Base-by-base conservation (phyloP, 352 stramenopile genomes). In the Globisporangium paddicum region DNA sequence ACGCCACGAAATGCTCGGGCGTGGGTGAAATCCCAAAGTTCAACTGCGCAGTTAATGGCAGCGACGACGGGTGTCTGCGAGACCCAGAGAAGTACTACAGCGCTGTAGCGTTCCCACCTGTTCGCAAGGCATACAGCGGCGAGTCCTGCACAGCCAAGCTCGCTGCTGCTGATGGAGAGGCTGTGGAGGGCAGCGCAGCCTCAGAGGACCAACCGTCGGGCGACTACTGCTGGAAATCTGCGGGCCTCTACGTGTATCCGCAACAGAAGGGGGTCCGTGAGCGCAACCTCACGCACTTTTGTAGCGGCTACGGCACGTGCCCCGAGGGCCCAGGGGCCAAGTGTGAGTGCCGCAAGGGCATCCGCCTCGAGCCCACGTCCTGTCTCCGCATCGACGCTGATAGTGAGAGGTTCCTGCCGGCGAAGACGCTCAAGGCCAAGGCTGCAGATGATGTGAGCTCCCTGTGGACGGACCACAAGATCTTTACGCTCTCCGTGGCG, bases 151-250 rank as follows among this genome's bases (percentile, higher is more conserved):
- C 66, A 30, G 50, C 71, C 23, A 69, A 76, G 54, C 52, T 44
- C 30, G 42, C 19, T 23, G n/a, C 18, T 2, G 18, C 18, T 2
- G 10, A n/a, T 25, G 50, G 52, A 0, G 49, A 48, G 1, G 54
- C 58, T 30, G 45, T 46, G 30, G 11, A 41, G 6, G 35, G 62
- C 59, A 10, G 58, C 75, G 42, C 56, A 14, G 11, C 66, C 0
- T 64, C 66, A 42, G 69, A 80, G 21, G 64, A 88, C 41, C 53
- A 62, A 14, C 59, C 76, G 3, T 89, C 80, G n/a, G 60, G 82
- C 21, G 82, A 93, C 55, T 58, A 88, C 55, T 93, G 82, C 68
- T 93, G 82, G 82, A 64, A 75, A 23, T 82, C 75, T 5, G 81
- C 72, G 0, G 79, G 79, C 0, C 71, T 58, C 19, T 81, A 82